Evolutionary conservation across 1,139 yeast species (phyloP), one percentile per base, ranked within the genome.

Genomic region (Candida tetrigidarum): DNA sequence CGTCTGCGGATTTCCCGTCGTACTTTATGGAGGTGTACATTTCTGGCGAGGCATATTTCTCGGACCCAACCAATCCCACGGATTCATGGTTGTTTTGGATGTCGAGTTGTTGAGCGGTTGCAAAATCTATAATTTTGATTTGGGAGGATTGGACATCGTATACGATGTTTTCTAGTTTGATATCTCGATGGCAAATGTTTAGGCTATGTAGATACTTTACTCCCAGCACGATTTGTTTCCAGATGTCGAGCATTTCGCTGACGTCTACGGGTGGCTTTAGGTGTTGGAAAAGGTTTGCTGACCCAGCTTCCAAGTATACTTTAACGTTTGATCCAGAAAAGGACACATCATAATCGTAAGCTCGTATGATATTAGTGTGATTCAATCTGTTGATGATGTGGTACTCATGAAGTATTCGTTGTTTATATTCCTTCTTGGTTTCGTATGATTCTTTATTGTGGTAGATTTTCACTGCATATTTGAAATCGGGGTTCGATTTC

Each of bases 51-150:
- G 68, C 64, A 50, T 68, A 76, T 9, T 58, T 52, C 22, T 64
- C 67, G 1, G 82, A 73, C 0, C 84, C 84, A 3, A 76, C 81
- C n/a, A 78, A 51, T 0, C 84, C 84, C 16, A 63, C 53, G 0
- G 75, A 65, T 49, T 49, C 41, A 9, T 50, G 50, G 18, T 48
- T 38, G 10, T 43, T 27, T 4, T 10, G 5, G 2, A 43, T 35
- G n/a, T n/a, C n/a, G 8, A 43, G 45, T 35, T 52, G 52, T 34
- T 54, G 50, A 2, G 69, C 66, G 2, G 70, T 60, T 11, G 66
- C 69, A 52, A 73, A 71, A 50, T 74, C 80, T 23, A 74, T 72
- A 25, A 74, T 56, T 49, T 72, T 74, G 35, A 72, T 51, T 3
- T 44, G 36, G 1, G 63, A 63, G 16, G 53, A 44, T 1, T 39